A percentile compares a stretch with the other conserved stretches of the same genome.
These are phyloP conservation scores for Neurospora sp. DNA, from an alignment of 2,329 filamentous ascomycete species.

Conservation along the genomic window DNA sequence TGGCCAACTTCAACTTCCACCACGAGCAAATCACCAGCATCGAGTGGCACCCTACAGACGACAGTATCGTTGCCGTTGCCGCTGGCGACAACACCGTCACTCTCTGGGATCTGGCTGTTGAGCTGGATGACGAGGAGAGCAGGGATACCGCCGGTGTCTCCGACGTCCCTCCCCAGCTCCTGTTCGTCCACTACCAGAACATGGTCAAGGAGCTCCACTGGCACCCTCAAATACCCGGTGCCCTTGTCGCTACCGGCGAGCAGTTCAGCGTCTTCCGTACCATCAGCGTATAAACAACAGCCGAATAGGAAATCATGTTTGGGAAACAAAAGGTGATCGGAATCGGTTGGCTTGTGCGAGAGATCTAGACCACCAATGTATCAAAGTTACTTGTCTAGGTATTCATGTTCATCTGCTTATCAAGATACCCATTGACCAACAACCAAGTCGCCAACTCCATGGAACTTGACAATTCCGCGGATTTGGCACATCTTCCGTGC, in stretches of 20 bases:
- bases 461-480: not conserved
- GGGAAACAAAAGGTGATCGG: not conserved
- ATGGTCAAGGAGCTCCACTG: slow-evolving; percentile 94
- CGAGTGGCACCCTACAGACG: slow-evolving; percentile 96
- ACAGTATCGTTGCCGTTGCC: slow-evolving; percentile 87
- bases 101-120: slow-evolving; percentile 92
- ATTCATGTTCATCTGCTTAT: not conserved
- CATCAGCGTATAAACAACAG: slow-evolving; percentile 56
- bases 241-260: slow-evolving; percentile 80
- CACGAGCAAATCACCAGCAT: slow-evolving; percentile 92
- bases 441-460: not conserved
- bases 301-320: slow-evolving; percentile 8
- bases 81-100: slow-evolving; percentile 91
- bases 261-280: slow-evolving; percentile 81
- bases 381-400: not conserved
- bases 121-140: slow-evolving; percentile 94
- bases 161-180: slow-evolving; percentile 84
- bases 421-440: not conserved
- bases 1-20: slow-evolving; percentile 93
- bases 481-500: not conserved
- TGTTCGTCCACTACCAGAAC: slow-evolving; percentile 96
- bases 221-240: slow-evolving; percentile 92
- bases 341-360: not conserved
- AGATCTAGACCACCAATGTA: not conserved
- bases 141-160: slow-evolving; percentile 76